Evolutionary conservation across 495 filamentous ascomycete genomes (phyloP), one percentile per base, ranked within the genome.

Genomic region (Pseudevernia furfuracea): DNA sequence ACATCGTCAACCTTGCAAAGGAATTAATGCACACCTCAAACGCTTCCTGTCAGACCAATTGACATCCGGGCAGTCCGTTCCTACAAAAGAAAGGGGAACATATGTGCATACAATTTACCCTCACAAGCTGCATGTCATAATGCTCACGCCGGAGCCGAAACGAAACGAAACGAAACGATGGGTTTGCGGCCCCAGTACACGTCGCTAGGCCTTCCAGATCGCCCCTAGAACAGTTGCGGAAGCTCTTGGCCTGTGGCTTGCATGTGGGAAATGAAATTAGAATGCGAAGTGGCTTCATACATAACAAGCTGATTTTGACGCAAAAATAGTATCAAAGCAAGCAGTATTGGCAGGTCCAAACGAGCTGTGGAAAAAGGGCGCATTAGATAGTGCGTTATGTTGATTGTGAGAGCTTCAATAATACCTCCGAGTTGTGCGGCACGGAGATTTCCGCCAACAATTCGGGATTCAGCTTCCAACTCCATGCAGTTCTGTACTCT

Each of bases 151-250:
- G 44, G 12, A 43, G 43, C n/a, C n/a, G n/a, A n/a, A n/a, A n/a
- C n/a, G n/a, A n/a, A n/a, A n/a, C n/a, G n/a, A n/a, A n/a, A n/a
- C n/a, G n/a, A n/a, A n/a, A n/a, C 41, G 4, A 12, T 49, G 34
- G 56, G 25, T 60, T 64, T 39, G 62, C 62, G 62, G 62, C 62
- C 56, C 62, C 62, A 64, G 23, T 60, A 48, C 14, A 39, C n/a
- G 21, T 57, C 11, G 46, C 43, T 64, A 64, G 36, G 21, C 25
- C 14, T 59, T 59, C 62, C 44, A 41, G 62, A 59, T 64, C 61
- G 59, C 25, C 53, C 53, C 49, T 56, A 57, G 53, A 56, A 63
- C 38, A 19, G 19, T 43, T 64, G 34, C 17, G 37, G 36, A 39
- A 39, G 56, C 0, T 43, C 46, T 59, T 28, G 56, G 1, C 34